Conservation (phyloP, 1,284 basidiomycete species). For the Neotropicomus parvogracilis region DNA sequence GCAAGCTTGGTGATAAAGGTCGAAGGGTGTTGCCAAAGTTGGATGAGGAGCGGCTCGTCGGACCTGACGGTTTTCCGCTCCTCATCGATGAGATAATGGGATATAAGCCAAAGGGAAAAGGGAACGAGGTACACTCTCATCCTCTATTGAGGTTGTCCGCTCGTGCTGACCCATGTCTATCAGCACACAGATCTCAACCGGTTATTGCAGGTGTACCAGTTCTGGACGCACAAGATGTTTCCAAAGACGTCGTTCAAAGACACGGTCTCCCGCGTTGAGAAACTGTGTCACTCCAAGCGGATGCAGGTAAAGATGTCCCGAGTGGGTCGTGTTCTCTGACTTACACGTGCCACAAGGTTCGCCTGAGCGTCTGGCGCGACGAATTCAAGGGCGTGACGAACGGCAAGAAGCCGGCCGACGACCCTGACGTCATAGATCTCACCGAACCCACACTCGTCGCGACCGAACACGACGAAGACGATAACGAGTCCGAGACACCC, state of each 20-base stretch:
- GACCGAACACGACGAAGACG: slow-evolving; percentile 17
- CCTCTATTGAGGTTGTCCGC: not conserved
- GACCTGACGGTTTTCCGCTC: slow-evolving; percentile 71
- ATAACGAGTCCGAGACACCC: slow-evolving; percentile 29
- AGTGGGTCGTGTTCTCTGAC: slow-evolving; percentile 9
- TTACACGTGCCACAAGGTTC: slow-evolving; percentile 44
- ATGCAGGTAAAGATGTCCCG: slow-evolving; percentile 63
- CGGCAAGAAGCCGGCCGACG: slow-evolving; percentile 32
- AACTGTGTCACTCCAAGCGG: slow-evolving; percentile 75
- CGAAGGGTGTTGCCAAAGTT: slow-evolving; percentile 57
- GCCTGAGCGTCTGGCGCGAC: slow-evolving; percentile 71
- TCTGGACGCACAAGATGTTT: slow-evolving; percentile 90
- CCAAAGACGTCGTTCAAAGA: slow-evolving; percentile 84
- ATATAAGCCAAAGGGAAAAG: slow-evolving; percentile 82
- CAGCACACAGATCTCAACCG: slow-evolving; percentile 75
- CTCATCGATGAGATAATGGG: slow-evolving; percentile 70
- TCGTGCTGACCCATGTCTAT: not conserved
- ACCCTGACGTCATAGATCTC: slow-evolving; percentile 31
- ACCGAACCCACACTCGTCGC: slow-evolving; percentile 26
- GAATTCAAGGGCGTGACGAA: slow-evolving; percentile 56
- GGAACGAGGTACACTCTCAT: slow-evolving; percentile 67
- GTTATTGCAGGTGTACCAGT: slow-evolving; percentile 79
- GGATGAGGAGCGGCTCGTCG: slow-evolving; percentile 71
- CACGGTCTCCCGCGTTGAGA: slow-evolving; percentile 79
- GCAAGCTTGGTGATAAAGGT: slow-evolving; percentile 41